Evolutionary conservation across 2,329 filamentous ascomycete species (phyloP).

Genomic region (Talaromyces atroroseus): DNA sequence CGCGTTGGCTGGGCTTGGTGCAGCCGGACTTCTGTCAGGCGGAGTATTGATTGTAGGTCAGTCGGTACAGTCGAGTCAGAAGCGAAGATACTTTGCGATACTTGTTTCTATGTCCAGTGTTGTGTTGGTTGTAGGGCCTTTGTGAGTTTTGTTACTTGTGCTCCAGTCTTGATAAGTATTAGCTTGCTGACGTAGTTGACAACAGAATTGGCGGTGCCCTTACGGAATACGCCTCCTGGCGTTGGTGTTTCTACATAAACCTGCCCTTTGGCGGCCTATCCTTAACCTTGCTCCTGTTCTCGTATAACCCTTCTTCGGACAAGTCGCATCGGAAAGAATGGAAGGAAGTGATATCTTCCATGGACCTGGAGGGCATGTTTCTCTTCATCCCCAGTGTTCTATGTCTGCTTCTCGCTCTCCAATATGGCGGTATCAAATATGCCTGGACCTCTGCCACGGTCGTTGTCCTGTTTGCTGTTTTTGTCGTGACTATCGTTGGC

Average conservation of each 20-base stretch:
- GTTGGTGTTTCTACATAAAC: constrained; percentile 52
- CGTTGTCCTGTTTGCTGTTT: constrained; percentile 49
- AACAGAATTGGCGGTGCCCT: constrained; percentile 31
- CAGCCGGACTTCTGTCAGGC: constrained; percentile 26
- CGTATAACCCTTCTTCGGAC: constrained; percentile 5
- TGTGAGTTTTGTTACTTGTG: constrained; percentile 16
- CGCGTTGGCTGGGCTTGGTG: constrained; percentile 30
- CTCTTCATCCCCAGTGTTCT: constrained; percentile 50
- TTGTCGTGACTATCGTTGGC: constrained; percentile 38
- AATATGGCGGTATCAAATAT: constrained; percentile 52
- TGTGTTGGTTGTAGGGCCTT: constrained; percentile 27
- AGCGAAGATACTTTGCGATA: constrained; percentile 29
- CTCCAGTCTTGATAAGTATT: not conserved
- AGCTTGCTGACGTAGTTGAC: not conserved
- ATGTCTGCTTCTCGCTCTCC: constrained; percentile 51
- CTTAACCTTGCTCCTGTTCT: constrained; percentile 21
- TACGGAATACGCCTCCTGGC: constrained; percentile 36
- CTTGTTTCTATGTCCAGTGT: constrained; percentile 32
- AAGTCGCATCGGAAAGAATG: not conserved
- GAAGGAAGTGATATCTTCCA: constrained; percentile 22
- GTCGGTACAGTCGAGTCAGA: constrained; percentile 24
- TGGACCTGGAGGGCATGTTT: constrained; percentile 48
- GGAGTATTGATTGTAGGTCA: constrained; percentile 24
- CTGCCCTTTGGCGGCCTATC: constrained; percentile 39
- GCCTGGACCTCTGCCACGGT: constrained; percentile 47